phyloP scores from a whole-genome alignment of 352 stramenopile genomes.

The Pythium brachiatum region DNA sequence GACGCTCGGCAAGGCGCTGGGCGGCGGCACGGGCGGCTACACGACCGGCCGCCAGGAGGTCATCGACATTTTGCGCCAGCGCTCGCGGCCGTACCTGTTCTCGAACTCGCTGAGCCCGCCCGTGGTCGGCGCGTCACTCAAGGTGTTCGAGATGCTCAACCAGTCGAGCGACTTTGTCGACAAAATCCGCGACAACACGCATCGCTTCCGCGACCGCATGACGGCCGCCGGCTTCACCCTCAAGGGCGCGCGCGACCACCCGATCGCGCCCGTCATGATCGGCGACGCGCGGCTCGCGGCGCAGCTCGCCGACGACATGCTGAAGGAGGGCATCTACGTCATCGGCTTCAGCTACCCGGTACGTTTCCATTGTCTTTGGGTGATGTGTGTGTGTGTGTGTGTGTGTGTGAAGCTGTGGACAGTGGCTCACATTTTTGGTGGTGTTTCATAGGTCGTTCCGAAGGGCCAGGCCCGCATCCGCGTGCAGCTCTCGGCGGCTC shows the following conservation, averaged over 20 bases:
- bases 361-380: slow-evolving; percentile 4
- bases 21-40: slow-evolving; percentile 92
- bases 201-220: slow-evolving; percentile 92
- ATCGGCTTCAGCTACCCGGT: slow-evolving; percentile 95
- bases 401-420: background rate
- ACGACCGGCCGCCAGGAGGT: slow-evolving; percentile 88
- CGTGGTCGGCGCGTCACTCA: slow-evolving; percentile 92
- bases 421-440: too few relatives aligned
- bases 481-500: slow-evolving; percentile 90
- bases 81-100: slow-evolving; percentile 92
- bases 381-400: slow-evolving; percentile 1
- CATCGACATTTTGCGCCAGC: slow-evolving; percentile 91
- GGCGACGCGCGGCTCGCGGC: slow-evolving; percentile 88
- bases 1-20: slow-evolving; percentile 92
- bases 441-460: slow-evolving; percentile 79
- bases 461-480: slow-evolving; percentile 91
- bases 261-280: slow-evolving; percentile 92
- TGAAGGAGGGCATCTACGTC: slow-evolving; percentile 92
- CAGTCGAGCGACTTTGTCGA: slow-evolving; percentile 84
- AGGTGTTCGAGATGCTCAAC: slow-evolving; percentile 93
- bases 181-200: slow-evolving; percentile 87
- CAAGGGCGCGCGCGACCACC: slow-evolving; percentile 83
- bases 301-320: slow-evolving; percentile 90
- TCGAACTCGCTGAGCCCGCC: slow-evolving; percentile 91
- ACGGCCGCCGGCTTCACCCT: slow-evolving; percentile 88